These are phyloP conservation scores for Penicillium chermesinum DNA, from an alignment of 495 filamentous ascomycete genomes.

Conservation along the genomic window DNA sequence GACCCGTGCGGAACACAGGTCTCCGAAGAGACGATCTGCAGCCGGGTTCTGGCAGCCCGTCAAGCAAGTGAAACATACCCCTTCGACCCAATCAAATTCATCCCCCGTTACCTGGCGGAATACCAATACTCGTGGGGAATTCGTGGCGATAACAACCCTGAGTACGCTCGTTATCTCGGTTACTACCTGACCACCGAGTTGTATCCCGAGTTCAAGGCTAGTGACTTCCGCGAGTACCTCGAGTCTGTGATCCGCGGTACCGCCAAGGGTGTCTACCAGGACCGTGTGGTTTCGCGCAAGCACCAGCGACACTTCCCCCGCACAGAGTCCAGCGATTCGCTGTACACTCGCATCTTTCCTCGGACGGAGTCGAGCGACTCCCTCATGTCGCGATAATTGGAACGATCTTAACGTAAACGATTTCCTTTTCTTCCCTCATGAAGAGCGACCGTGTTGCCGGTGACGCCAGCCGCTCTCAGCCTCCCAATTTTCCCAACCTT, in stretches of 20 bases:
- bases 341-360: slow-evolving; percentile 40
- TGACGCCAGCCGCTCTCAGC: slow-evolving; percentile 9
- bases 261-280: slow-evolving; percentile 43
- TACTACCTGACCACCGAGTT: slow-evolving; percentile 52
- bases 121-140: slow-evolving; percentile 50
- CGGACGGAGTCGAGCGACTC: slow-evolving; percentile 43
- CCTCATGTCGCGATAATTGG: slow-evolving; percentile 34
- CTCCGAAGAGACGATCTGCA: slow-evolving; percentile 40
- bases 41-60: slow-evolving; percentile 34
- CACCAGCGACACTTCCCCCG: slow-evolving; percentile 42
- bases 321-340: slow-evolving; percentile 41
- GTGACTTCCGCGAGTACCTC: slow-evolving; percentile 40
- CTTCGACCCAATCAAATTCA: slow-evolving; percentile 41
- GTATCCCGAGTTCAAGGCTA: slow-evolving; percentile 48
- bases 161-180: slow-evolving; percentile 54
- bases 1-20: slow-evolving; percentile 30
- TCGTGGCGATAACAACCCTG: slow-evolving; percentile 53
- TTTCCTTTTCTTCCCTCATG: slow-evolving; percentile 2
- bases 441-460: slow-evolving; percentile 12
- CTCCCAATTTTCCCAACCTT: not conserved
- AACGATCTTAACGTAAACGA: slow-evolving; percentile 1
- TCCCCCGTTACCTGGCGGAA: slow-evolving; percentile 39
- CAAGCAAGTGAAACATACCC: slow-evolving; percentile 47
- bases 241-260: slow-evolving; percentile 35
- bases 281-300: slow-evolving; percentile 39